A percentile compares a stretch with the other conserved stretches of the same genome.
These are phyloP conservation scores for Chlorella sp. DNA, from an alignment of 139 green algal genomes.

Conservation along the genomic window DNA sequence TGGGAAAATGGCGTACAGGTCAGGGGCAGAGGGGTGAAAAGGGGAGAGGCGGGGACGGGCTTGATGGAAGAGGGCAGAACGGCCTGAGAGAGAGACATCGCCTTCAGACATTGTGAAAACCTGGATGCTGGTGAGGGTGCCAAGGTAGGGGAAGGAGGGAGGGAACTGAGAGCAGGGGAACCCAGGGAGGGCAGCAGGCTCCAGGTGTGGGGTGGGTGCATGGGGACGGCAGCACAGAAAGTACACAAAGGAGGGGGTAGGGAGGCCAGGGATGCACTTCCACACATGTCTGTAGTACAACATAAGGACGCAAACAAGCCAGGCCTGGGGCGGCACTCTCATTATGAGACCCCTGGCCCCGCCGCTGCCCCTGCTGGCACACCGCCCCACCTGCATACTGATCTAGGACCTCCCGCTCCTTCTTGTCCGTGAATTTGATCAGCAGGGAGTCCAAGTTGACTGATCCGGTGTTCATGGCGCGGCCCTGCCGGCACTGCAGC, in stretches of 20 bases:
- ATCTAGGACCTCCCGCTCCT: constrained; percentile 83
- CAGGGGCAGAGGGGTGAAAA: no score
- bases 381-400: constrained; percentile 69
- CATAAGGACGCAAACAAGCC: not conserved
- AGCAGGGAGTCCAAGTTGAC: not conserved
- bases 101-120: no score
- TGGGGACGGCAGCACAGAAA: not conserved
- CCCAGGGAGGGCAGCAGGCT: not conserved
- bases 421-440: constrained; percentile 57
- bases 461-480: constrained; percentile 5
- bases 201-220: not conserved
- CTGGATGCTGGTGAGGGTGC: no score
- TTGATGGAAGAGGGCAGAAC: no score
- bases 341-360: not conserved
- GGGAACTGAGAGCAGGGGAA: not conserved
- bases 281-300: no score
- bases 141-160: no score
- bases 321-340: not conserved
- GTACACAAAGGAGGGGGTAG: not conserved
- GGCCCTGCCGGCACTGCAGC: not conserved
- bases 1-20: no score
- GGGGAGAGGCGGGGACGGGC: no score
- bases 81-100: no score
- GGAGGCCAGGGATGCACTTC: not conserved
- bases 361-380: not conserved